Evolutionary conservation across 441 rosid species (phyloP), one percentile per base, ranked within the genome.

Genomic region (Hura crepitans): DNA sequence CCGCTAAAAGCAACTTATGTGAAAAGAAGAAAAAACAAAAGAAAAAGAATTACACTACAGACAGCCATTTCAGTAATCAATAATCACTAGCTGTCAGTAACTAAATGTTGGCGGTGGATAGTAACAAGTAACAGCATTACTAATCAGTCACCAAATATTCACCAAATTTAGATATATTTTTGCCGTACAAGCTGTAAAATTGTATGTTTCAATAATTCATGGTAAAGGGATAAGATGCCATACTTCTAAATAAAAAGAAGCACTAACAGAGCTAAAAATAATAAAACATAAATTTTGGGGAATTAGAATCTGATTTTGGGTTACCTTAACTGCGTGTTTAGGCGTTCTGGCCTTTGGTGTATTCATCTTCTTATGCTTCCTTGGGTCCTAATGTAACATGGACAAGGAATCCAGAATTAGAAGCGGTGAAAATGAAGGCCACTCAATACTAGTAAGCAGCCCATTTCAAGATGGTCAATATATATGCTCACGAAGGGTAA

Each of bases 261-360:
- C 14, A 45, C 42, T 31, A 46, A 12, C 23, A 28, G 1, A 23
- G 58, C 17, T 25, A 20, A 6, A 54, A 61, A 11, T 31, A 35
- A 45, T 22, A 64, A 62, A 59, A 23, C 22, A 62, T 30, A 11
- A 56, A 43, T 23, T 35, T 23, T 3, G 39, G 11, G 30, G 13
- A 27, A n/a, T 7, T 15, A 42, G n/a, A 18, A 58, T 30, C 37
- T 54, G 23, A 65, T 49, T 74, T 37, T 13, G 39, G 1, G 35
- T 75, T 84, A 91, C 96, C 96, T 87, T 86, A 65, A 67, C 67
- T 51, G 65, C 70, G 74, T 74, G 79, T 80, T 70, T 80, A 0
- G 92, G 89, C 61, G 72, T 83, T 67, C 72, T 72, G 60, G 78
- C 73, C 88, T 74, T 84, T 50, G 90, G 89, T 37, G 90, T 81